Base-by-base conservation (phyloP, 2,329 filamentous ascomycete species). In the Colletotrichum siamense region DNA sequence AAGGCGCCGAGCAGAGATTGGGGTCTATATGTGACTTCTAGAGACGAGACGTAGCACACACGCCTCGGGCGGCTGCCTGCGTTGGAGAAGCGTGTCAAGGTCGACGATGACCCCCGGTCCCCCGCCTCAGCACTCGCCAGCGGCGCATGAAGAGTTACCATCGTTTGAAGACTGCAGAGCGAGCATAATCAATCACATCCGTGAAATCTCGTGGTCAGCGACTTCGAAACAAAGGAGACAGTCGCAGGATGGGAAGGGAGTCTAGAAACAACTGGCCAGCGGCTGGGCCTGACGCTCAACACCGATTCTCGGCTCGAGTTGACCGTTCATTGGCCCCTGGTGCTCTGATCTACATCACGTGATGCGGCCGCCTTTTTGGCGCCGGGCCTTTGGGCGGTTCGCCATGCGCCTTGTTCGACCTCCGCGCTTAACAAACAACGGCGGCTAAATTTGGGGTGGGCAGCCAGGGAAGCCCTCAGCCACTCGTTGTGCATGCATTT, bases 1-100 rank as follows among this genome's bases (percentile, higher is more conserved):
- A 61, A 28, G 39, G 30, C 28, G 16, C 30, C 59, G 34, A 66
- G 59, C 64, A 24, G 59, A 55, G 13, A 34, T 66, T 34, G 75
- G 62, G 61, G 61, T 71, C 75, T 77, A 67, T 70, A 75, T 75
- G 72, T 71, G 72, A 77, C 61, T 39, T 49, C 22, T 12, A 6
- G 24, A 67, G 49, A 18, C 55, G 44, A 49, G 32, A 74, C 34
- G 61, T 64, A 44, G 63, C 63, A 71, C 44, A 39, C 65, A 67
- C 65, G 44, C 64, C 32, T 44, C n/a, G 30, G 57, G 67, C 71
- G 61, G 72, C 55, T 75, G 72, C 65, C 32, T 6, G 22, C 26
- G 72, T 71, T 67, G 71, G 61, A 75, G 71, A 66, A 65, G 65
- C 62, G 74, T 76, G 34, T 76, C 74, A 75, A 65, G 66, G 49